Base-by-base conservation (phyloP, 306 rosid genomes). In the Cucurbita ficifolia region DNA sequence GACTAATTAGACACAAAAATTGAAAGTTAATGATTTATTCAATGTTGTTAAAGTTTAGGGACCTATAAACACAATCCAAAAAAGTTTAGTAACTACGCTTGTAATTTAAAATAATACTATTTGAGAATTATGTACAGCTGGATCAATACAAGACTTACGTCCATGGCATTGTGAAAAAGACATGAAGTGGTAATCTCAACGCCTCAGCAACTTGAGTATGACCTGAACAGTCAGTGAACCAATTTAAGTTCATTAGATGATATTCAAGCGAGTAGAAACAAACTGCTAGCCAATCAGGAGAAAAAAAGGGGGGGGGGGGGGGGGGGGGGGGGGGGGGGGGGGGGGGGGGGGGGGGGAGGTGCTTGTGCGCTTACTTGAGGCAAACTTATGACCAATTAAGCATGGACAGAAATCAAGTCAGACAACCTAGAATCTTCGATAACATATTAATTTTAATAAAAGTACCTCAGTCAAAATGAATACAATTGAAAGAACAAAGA, bases 131-230 rank as follows among this genome's bases (percentile, higher is more conserved):
- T 40, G 35, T 64, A 18, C 22, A 18, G 46, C 16, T 17, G 22
- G 10, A 63, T 63, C 29, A 19, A 65, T 40, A 81, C 61, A 84
- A 80, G 79, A 84, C 98, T 94, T 89, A 90, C 98, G 98, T 90
- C 98, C 97, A 94, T 63, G 98, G 98, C 97, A 94, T 87, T 4
- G 98, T 94, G 71, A 94, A 94, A 79, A 94, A 89, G 69, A 94
- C 82, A 82, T 94, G 98, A 74, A 90, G 83, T 0, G 97, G 96
- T 55, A 90, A 80, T 38, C 77, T 65, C 61, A 94, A 85, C 38
- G 77, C 81, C 92, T 94, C 97, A 5, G 96, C 98, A 76, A 94
- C 90, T 84, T 90, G 90, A 76, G 84, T 81, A 77, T 94, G 97
- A 67, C 97, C 98, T 94, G 92, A 80, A 83, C 29, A 86, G 85